Percentiles rank a stretch among this genome's conserved stretches.
These are phyloP conservation scores for Cyclanthera cordifolia DNA, from an alignment of 306 rosid species.

Conservation along the genomic window DNA sequence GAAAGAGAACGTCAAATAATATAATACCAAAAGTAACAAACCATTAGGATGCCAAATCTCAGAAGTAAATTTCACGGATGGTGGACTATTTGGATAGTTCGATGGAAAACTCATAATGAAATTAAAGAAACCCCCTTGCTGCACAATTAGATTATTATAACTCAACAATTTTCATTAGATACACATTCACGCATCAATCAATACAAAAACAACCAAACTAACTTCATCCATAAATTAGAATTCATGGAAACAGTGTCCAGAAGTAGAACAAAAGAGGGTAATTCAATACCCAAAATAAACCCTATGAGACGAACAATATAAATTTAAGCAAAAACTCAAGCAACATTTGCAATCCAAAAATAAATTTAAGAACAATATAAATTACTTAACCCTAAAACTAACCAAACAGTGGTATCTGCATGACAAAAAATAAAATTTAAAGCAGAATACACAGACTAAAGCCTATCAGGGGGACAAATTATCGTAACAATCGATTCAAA, in stretches of 20 bases:
- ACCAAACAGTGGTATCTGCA: background rate
- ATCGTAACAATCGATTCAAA: slow-evolving; percentile 97
- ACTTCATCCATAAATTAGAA: background rate
- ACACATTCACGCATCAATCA: background rate
- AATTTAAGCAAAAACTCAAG: too few species aligned
- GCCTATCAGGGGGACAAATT: slow-evolving; percentile 98
- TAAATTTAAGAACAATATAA: too few species aligned
- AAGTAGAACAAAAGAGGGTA: too few species aligned
- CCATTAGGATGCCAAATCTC: slow-evolving; percentile 98
- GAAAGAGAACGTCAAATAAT: background rate
- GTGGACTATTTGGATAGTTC: slow-evolving; percentile 94
- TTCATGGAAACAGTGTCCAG: too few species aligned
- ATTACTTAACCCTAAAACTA: too few species aligned
- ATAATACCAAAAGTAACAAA: slow-evolving; percentile 20
- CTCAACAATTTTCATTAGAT: background rate
- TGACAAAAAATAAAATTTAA: slow-evolving; percentile 2
- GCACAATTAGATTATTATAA: slow-evolving; percentile 21
- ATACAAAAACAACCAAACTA: background rate
- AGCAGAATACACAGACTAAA: slow-evolving; percentile 40
- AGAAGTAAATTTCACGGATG: slow-evolving; percentile 73
- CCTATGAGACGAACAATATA: too few species aligned
- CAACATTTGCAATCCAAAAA: too few species aligned
- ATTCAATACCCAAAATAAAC: too few species aligned
- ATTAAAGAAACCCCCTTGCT: slow-evolving; percentile 93
- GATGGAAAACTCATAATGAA: slow-evolving; percentile 89